Percentiles rank a stretch among this genome's conserved stretches.
phyloP scores from a whole-genome alignment of 2,329 filamentous ascomycete genomes.

The Exophiala sp. region DNA sequence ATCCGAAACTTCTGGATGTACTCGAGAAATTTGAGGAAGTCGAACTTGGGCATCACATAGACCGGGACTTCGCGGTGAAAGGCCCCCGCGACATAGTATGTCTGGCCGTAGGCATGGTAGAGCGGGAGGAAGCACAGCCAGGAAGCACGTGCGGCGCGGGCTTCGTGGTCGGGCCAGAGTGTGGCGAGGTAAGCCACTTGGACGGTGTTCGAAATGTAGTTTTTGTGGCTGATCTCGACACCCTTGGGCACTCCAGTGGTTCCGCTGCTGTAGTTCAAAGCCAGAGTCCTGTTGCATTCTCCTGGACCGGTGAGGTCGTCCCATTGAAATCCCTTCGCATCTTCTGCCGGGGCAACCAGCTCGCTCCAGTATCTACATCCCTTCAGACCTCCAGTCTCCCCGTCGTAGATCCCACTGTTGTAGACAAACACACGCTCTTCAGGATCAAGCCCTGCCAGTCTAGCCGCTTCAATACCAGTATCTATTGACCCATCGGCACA shows the following conservation, averaged over 20 bases:
- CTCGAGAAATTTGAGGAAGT: slow-evolving; percentile 65
- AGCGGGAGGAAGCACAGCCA: slow-evolving; percentile 67
- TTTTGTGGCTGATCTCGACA: slow-evolving; percentile 71
- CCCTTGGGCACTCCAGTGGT: slow-evolving; percentile 81
- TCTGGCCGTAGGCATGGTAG: slow-evolving; percentile 70
- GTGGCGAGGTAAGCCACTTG: slow-evolving; percentile 59
- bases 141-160: slow-evolving; percentile 34
- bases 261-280: slow-evolving; percentile 68
- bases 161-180: slow-evolving; percentile 37
- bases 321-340: slow-evolving; percentile 27
- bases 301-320: slow-evolving; percentile 38
- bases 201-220: slow-evolving; percentile 58
- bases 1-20: slow-evolving; percentile 64
- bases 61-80: slow-evolving; percentile 56
- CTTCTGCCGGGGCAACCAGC: slow-evolving; percentile 20
- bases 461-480: slow-evolving; percentile 26
- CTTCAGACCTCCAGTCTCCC: slow-evolving; percentile 10
- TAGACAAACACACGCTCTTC: slow-evolving; percentile 25
- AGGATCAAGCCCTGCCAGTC: slow-evolving; percentile 17
- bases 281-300: slow-evolving; percentile 43
- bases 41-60: slow-evolving; percentile 73
- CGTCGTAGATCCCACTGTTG: slow-evolving; percentile 24
- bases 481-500: slow-evolving; percentile 35
- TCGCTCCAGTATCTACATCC: slow-evolving; percentile 24
- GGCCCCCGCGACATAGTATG: slow-evolving; percentile 58